phyloP scores from a whole-genome alignment of 305 asterid species.

The Andrographis paniculata region DNA sequence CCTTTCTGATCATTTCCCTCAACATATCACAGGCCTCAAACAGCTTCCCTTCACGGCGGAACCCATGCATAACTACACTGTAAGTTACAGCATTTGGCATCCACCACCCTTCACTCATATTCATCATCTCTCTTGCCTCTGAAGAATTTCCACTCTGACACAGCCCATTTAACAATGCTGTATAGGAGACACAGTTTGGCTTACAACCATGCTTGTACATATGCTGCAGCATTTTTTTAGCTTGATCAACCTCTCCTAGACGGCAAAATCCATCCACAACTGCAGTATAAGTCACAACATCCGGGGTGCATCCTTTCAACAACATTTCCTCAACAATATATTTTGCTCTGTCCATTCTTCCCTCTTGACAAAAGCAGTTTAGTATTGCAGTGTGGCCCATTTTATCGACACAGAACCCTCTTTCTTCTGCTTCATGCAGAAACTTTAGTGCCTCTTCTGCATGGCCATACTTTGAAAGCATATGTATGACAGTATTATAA shows the following conservation, averaged over 20 bases:
- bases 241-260: constrained; percentile 54
- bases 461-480: constrained; percentile 72
- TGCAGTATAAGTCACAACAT: constrained; percentile 91
- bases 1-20: constrained; percentile 67
- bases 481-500: constrained; percentile 58
- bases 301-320: constrained; percentile 66
- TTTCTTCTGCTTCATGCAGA: constrained; percentile 65
- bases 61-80: constrained; percentile 77
- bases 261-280: constrained; percentile 67
- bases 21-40: constrained; percentile 61
- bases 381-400: constrained; percentile 69
- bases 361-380: constrained; percentile 60
- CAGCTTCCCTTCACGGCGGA: constrained; percentile 81
- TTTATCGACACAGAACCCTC: constrained; percentile 63
- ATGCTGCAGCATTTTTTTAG: constrained; percentile 65
- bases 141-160: constrained; percentile 57
- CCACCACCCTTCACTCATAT: constrained; percentile 80
- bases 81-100: constrained; percentile 69
- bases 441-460: constrained; percentile 65
- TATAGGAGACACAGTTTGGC: constrained; percentile 80
- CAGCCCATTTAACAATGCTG: constrained; percentile 73
- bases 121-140: constrained; percentile 86
- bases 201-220: constrained; percentile 77
- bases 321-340: constrained; percentile 72
- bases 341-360: constrained; percentile 61